Conservation (phyloP, 1,139 yeast genomes). For the Zygosaccharomyces sapae region DNA sequence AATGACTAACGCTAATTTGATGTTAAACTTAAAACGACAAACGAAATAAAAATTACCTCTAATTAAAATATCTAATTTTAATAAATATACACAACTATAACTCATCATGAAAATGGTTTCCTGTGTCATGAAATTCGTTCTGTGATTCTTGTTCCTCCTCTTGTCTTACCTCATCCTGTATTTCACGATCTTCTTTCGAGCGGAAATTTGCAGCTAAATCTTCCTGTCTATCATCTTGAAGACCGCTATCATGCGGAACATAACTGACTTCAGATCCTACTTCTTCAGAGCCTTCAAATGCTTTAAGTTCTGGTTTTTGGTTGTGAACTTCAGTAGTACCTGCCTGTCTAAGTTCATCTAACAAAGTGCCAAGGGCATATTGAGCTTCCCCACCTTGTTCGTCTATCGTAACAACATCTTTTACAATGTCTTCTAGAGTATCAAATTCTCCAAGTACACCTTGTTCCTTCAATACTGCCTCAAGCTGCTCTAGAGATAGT, state of each 20-base stretch:
- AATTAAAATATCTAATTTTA: neutral
- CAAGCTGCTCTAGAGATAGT: slow-evolving; percentile 9
- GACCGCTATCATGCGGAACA: neutral
- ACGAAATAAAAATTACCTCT: neutral
- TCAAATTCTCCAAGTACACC: neutral
- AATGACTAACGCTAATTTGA: neutral
- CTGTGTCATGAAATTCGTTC: neutral
- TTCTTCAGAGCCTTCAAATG: too few relatives aligned
- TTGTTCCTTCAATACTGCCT: neutral
- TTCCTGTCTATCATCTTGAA: neutral
- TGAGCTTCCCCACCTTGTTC: neutral
- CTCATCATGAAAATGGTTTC: slow-evolving; percentile 7
- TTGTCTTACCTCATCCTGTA: neutral
- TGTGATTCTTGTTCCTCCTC: slow-evolving; percentile 3
- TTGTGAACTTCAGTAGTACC: neutral
- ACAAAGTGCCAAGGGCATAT: neutral
- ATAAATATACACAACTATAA: slow-evolving; percentile 4
- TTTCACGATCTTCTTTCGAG: neutral
- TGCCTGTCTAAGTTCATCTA: neutral
- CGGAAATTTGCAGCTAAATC: neutral
- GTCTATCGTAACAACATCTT: neutral
- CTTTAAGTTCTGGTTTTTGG: too few relatives aligned
- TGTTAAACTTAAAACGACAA: neutral
- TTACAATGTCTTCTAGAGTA: neutral
- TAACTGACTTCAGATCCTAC: neutral